Percentiles rank a stretch among this genome's conserved stretches.
Evolutionary conservation across 2,329 filamentous ascomycete genomes (phyloP).

Genomic region (Myriosclerotinia scirpicola): DNA sequence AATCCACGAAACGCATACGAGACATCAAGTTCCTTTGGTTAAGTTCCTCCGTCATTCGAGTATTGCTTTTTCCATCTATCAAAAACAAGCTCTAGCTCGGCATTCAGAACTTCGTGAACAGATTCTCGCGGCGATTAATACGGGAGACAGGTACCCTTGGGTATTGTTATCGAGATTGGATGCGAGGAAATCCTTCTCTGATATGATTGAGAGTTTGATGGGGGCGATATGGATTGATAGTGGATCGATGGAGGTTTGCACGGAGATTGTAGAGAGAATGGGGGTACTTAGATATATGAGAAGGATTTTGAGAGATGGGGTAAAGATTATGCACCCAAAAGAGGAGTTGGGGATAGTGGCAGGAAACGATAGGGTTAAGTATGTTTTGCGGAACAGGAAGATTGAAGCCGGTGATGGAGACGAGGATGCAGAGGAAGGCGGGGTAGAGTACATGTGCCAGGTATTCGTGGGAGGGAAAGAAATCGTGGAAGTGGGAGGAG

Average conservation of each 20-base stretch:
- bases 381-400: conserved; percentile 44
- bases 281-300: conserved; percentile 59
- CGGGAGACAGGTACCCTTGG: conserved; percentile 71
- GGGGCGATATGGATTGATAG: conserved; percentile 85
- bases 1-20: conserved; percentile 22
- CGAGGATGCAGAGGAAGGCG: background rate
- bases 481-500: conserved; percentile 49
- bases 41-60: conserved; percentile 65
- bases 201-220: conserved; percentile 77
- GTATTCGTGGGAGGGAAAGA: conserved; percentile 51
- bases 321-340: conserved; percentile 65
- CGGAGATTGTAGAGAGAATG: conserved; percentile 57
- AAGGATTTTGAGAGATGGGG: conserved; percentile 50
- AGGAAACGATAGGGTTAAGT: conserved; percentile 53
- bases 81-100: conserved; percentile 38
- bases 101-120: conserved; percentile 46
- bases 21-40: conserved; percentile 51
- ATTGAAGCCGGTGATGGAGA: conserved; percentile 7
- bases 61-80: conserved; percentile 48
- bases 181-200: conserved; percentile 76
- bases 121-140: conserved; percentile 52
- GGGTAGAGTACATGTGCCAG: conserved; percentile 45
- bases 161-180: conserved; percentile 62
- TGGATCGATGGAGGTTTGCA: conserved; percentile 60
- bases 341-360: conserved; percentile 65